These are phyloP conservation scores for Claviceps sp. DNA, from an alignment of 2,329 filamentous ascomycete genomes.

Conservation along the genomic window DNA sequence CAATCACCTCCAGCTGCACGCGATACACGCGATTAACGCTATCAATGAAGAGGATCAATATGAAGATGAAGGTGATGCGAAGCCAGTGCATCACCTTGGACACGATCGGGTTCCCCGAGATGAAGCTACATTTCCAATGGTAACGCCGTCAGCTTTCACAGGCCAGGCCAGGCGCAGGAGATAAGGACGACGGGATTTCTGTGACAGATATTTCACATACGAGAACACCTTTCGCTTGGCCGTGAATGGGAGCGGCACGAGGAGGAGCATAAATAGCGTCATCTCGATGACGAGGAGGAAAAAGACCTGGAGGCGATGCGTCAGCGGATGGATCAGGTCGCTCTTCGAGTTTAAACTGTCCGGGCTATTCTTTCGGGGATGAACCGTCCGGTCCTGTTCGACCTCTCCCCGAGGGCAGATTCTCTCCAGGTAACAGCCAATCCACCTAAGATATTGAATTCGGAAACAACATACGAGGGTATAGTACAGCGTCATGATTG, in stretches of 20 bases:
- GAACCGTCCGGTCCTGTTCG: too few species aligned
- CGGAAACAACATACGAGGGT: slow-evolving; percentile 28
- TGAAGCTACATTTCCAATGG: slow-evolving; percentile 48
- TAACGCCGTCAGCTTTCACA: neutral
- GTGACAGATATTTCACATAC: slow-evolving; percentile 24
- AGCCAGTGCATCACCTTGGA: slow-evolving; percentile 95
- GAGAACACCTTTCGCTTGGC: slow-evolving; percentile 74
- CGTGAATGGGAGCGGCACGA: slow-evolving; percentile 79
- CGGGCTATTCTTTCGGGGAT: too few species aligned
- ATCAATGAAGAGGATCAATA: slow-evolving; percentile 94
- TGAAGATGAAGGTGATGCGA: slow-evolving; percentile 99
- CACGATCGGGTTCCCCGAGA: slow-evolving; percentile 72
- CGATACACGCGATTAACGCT: slow-evolving; percentile 93
- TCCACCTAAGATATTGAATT: too few species aligned
- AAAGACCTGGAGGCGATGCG: slow-evolving; percentile 50
- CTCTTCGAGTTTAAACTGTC: too few species aligned
- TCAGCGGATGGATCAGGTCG: too few species aligned
- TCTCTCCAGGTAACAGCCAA: too few species aligned
- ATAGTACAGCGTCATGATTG: slow-evolving; percentile 46
- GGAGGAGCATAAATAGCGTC: slow-evolving; percentile 63
- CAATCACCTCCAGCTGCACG: slow-evolving; percentile 76
- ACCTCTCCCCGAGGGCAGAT: too few species aligned
- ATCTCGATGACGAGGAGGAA: slow-evolving; percentile 73
- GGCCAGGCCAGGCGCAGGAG: neutral
- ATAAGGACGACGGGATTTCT: neutral